Evolutionary conservation across 768 basidiomycete species (phyloP).

Genomic region (Naganishia friedmannii): DNA sequence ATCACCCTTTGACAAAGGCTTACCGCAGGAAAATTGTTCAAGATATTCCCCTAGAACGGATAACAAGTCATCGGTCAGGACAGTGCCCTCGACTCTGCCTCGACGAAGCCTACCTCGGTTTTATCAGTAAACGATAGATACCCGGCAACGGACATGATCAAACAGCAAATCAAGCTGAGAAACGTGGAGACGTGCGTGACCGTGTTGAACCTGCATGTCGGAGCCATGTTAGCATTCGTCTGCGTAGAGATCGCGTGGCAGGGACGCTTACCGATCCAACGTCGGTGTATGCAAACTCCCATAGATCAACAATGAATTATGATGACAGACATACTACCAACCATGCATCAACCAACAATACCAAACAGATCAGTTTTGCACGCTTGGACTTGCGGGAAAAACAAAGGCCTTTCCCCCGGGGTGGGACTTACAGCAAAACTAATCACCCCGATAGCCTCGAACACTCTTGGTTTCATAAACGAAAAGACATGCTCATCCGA

Average conservation of each 20-base stretch:
- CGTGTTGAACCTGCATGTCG: constrained; percentile 61
- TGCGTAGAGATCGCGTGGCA: not conserved
- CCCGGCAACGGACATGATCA: constrained; percentile 76
- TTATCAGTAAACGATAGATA: constrained; percentile 86
- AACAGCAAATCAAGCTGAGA: constrained; percentile 78
- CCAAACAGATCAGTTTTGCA: too few species aligned
- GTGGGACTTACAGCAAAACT: constrained; percentile 47
- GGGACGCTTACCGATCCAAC: constrained; percentile 62
- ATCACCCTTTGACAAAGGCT: constrained; percentile 32
- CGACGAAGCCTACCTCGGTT: constrained; percentile 43
- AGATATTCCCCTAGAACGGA: constrained; percentile 75
- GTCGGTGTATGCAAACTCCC: constrained; percentile 89
- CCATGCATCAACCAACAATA: too few species aligned
- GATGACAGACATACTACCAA: constrained; percentile 63
- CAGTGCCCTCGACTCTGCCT: too few species aligned
- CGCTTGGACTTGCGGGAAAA: too few species aligned
- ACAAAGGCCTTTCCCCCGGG: too few species aligned
- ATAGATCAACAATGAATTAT: constrained; percentile 95
- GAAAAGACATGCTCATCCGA: constrained; percentile 71
- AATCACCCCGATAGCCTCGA: constrained; percentile 96
- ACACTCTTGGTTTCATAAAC: constrained; percentile 72
- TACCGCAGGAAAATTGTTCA: constrained; percentile 87
- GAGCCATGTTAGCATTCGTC: not conserved
- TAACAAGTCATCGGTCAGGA: not conserved
- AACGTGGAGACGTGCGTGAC: constrained; percentile 90